These are phyloP conservation scores for Astrothelium subdiscretum DNA, from an alignment of 495 filamentous ascomycete genomes.

Conservation along the genomic window DNA sequence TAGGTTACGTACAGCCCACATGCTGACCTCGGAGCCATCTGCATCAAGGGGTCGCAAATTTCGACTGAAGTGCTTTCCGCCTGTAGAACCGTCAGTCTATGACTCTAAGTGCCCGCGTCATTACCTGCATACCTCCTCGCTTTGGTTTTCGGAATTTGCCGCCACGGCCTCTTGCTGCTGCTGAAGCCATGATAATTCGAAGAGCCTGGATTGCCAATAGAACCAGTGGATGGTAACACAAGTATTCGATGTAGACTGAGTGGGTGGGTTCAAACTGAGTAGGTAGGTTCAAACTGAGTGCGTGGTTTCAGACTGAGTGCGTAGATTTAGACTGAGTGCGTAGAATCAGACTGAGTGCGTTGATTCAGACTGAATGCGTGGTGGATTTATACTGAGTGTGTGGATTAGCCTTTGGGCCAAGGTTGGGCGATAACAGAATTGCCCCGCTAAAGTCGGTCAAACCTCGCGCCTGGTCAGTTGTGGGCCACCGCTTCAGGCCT, in stretches of 20 bases:
- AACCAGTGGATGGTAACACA: too few species aligned
- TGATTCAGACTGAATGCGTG: background rate
- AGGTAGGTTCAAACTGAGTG: too few species aligned
- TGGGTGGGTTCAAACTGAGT: too few species aligned
- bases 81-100: slow-evolving; percentile 34
- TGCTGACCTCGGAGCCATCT: slow-evolving; percentile 62
- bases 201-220: too few species aligned
- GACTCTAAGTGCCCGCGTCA: slow-evolving; percentile 1
- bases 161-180: slow-evolving; percentile 52
- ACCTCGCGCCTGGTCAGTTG: too few species aligned
- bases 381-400: background rate
- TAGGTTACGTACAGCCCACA: slow-evolving; percentile 56
- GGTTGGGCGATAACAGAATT: background rate
- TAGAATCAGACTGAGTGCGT: too few species aligned
- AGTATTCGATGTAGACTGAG: too few species aligned
- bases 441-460: slow-evolving; percentile 1
- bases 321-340: too few species aligned
- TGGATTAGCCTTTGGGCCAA: background rate
- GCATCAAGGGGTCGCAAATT: slow-evolving; percentile 76
- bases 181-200: background rate
- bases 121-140: slow-evolving; percentile 59
- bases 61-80: slow-evolving; percentile 88
- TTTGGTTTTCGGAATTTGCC: slow-evolving; percentile 92
- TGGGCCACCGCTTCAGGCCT: background rate
- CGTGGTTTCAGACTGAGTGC: too few species aligned